Base-by-base conservation (phyloP, 345 rosid genomes). In the Eucalyptus paniculata region DNA sequence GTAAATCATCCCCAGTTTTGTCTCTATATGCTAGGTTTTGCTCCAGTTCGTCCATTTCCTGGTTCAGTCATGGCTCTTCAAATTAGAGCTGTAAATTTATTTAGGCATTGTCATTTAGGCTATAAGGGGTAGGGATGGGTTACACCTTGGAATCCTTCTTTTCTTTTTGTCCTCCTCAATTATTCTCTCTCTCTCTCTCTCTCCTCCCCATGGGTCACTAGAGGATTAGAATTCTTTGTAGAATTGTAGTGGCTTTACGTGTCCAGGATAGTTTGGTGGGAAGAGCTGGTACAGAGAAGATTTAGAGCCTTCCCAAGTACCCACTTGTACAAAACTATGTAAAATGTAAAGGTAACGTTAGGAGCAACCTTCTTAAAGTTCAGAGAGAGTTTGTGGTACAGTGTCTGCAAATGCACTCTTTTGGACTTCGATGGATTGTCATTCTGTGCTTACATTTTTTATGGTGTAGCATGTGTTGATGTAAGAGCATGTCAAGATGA, bases 41-140 rank as follows among this genome's bases (percentile, higher is more conserved):
- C 67, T 88, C 88, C 50, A 89, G 67, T 77, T 40, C 88, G 87
- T 90, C 89, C 91, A 86, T 92, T 87, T 90, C 90, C 91, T 85
- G 62, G 37, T 49, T 93, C 92, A 90, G 91, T 72, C 60, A 58
- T 89, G 60, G 87, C 92, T 89, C 56, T 53, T 89, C 24, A 58
- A 88, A 88, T 88, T 91, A 92, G 90, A 87, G 86, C 69, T 92
- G 93, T 91, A 90, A 47, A 80, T 92, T 88, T 85, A 42, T 83
- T 89, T 92, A 93, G 93, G 91, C 26, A 26, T 88, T 88, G 53
- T 91, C 82, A 86, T 90, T 72, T 92, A 91, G 83, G 92, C 83
- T 53, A 28, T 49, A 56, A 56, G 50, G 89, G 92, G 91, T 77
- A 81, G 60, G 88, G 92, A 87, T 87, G 90, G 88, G n/a, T 45